These are phyloP conservation scores for Emericellopsis cladophorae DNA, from an alignment of 2,329 filamentous ascomycete species.

Conservation along the genomic window DNA sequence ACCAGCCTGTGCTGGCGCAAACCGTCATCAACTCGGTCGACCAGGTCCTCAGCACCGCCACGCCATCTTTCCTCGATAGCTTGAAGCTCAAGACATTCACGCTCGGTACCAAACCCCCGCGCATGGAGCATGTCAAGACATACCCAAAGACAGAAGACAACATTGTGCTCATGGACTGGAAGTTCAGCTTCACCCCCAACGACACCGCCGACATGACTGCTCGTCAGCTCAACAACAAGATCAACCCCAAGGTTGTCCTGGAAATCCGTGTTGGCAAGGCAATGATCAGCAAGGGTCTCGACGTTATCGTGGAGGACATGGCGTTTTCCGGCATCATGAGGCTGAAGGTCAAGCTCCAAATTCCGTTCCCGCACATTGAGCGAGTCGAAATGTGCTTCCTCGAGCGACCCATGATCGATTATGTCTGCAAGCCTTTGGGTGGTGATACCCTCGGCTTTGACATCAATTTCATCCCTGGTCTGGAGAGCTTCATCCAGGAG, in stretches of 20 bases:
- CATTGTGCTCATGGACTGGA: slow-evolving; percentile 98
- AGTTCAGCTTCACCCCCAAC: slow-evolving; percentile 97
- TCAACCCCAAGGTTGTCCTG: slow-evolving; percentile 92
- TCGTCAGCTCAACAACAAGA: slow-evolving; percentile 82
- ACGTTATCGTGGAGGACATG: slow-evolving; percentile 97
- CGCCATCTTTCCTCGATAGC: slow-evolving; percentile 85
- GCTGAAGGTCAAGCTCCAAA: slow-evolving; percentile 92
- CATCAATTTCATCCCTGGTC: slow-evolving; percentile 95
- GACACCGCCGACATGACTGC: slow-evolving; percentile 85
- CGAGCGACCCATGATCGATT: slow-evolving; percentile 80
- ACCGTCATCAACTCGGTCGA: slow-evolving; percentile 91
- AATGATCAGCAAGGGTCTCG: slow-evolving; percentile 90
- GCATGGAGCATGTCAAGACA: slow-evolving; percentile 95
- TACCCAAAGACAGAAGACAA: slow-evolving; percentile 95
- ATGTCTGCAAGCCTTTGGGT: slow-evolving; percentile 93
- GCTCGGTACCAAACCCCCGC: slow-evolving; percentile 85
- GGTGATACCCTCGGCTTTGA: slow-evolving; percentile 95
- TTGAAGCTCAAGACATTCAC: slow-evolving; percentile 89
- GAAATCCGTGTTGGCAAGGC: slow-evolving; percentile 93
- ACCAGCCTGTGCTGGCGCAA: slow-evolving; percentile 83
- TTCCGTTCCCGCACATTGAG: slow-evolving; percentile 91
- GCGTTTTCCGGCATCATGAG: slow-evolving; percentile 92
- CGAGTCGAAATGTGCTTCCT: slow-evolving; percentile 92
- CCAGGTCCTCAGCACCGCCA: slow-evolving; percentile 86
- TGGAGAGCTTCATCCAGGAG: slow-evolving; percentile 88